Evolutionary conservation across 768 basidiomycete genomes (phyloP).

Genomic region (Trametes cingulata): DNA sequence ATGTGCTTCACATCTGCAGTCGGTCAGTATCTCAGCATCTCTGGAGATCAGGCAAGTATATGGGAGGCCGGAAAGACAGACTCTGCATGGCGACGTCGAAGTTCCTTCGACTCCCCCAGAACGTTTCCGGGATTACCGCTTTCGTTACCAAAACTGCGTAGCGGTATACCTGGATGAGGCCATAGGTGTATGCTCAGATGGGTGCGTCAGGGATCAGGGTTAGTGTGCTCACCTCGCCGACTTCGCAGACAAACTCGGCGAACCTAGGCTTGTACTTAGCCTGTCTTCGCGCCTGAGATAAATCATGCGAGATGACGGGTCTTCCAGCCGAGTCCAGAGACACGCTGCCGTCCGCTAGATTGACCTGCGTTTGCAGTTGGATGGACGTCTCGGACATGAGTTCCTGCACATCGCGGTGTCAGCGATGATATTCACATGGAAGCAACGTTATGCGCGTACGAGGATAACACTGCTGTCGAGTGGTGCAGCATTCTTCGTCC

Average conservation of each 20-base stretch:
- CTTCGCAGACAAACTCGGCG: slow-evolving; percentile 68
- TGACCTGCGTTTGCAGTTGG: slow-evolving; percentile 54
- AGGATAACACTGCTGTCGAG: slow-evolving; percentile 68
- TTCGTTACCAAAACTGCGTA: slow-evolving; percentile 66
- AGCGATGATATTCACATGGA: background rate
- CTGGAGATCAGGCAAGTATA: no score
- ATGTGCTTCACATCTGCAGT: slow-evolving; percentile 70
- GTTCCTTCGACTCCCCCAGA: slow-evolving; percentile 81
- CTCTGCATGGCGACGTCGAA: slow-evolving; percentile 56
- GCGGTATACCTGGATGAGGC: slow-evolving; percentile 57
- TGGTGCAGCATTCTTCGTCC: slow-evolving; percentile 38
- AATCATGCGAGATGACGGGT: slow-evolving; percentile 44
- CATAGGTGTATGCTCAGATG: background rate
- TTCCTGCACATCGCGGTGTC: slow-evolving; percentile 47
- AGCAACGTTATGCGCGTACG: slow-evolving; percentile 35
- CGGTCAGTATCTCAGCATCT: background rate
- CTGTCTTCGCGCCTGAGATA: slow-evolving; percentile 48
- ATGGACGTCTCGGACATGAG: slow-evolving; percentile 71
- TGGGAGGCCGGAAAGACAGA: slow-evolving; percentile 35
- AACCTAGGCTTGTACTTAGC: slow-evolving; percentile 70
- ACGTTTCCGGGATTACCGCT: slow-evolving; percentile 65
- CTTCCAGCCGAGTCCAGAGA: slow-evolving; percentile 58
- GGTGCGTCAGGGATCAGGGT: no score
- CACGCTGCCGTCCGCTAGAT: slow-evolving; percentile 36
- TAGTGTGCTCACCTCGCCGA: slow-evolving; percentile 52